Conservation (phyloP, 2,329 filamentous ascomycete species). For the Neurospora sp. region DNA sequence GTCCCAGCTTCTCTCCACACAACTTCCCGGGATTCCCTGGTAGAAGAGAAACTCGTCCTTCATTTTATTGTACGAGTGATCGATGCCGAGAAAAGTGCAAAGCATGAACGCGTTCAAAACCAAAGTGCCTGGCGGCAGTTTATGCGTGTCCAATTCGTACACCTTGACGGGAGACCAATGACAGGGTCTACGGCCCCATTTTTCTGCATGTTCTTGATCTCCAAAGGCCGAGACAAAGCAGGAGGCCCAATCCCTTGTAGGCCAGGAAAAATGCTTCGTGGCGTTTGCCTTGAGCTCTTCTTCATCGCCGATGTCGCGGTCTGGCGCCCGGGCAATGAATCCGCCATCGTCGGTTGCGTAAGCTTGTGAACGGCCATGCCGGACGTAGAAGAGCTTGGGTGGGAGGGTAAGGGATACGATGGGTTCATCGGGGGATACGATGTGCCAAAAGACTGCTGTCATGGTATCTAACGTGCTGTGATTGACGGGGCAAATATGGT, state of each 20-base stretch:
- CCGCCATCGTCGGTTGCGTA: not conserved
- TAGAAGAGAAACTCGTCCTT: not conserved
- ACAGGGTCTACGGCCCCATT: not conserved
- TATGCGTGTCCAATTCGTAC: not conserved
- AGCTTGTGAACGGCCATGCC: not conserved
- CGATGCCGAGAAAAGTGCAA: not conserved
- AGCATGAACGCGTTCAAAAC: not conserved
- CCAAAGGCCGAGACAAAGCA: not conserved
- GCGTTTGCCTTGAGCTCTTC: not conserved
- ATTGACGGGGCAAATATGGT: too few species aligned
- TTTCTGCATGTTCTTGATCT: rapidly evolving
- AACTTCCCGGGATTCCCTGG: not conserved
- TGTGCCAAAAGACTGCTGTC: not conserved
- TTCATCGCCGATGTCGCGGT: not conserved
- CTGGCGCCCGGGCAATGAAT: not conserved
- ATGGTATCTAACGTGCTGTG: not conserved
- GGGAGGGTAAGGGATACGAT: not conserved
- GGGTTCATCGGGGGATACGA: not conserved
- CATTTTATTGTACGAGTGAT: rapidly evolving
- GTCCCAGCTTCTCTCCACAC: not conserved
- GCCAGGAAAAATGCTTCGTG: not conserved
- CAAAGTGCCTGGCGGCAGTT: not conserved
- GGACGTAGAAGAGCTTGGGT: not conserved
- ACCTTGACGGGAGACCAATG: rapidly evolving
- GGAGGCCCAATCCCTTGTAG: not conserved